These are phyloP conservation scores for Amanita fuliginea DNA, from an alignment of 768 basidiomycete species.

Conservation along the genomic window DNA sequence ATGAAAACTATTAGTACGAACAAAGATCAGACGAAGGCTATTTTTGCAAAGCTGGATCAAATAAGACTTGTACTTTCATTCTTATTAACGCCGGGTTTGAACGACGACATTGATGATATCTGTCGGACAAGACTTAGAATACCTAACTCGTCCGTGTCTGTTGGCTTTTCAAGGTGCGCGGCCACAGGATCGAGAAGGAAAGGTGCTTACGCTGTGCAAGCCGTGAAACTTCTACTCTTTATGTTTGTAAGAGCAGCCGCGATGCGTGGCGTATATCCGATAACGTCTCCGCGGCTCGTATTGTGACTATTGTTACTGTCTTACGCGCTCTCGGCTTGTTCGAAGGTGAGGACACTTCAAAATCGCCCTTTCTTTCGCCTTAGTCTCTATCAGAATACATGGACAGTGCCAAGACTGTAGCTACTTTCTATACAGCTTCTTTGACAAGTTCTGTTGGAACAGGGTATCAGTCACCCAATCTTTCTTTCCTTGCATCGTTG, in stretches of 20 bases:
- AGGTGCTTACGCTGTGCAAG: slow-evolving; percentile 17
- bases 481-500: slow-evolving; percentile 58
- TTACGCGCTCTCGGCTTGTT: slow-evolving; percentile 66
- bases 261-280: slow-evolving; percentile 69
- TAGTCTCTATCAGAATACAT: slow-evolving; percentile 40
- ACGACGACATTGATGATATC: slow-evolving; percentile 57
- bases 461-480: slow-evolving; percentile 53
- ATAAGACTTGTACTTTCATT: slow-evolving; percentile 52
- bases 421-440: slow-evolving; percentile 72
- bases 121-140: slow-evolving; percentile 50
- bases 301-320: slow-evolving; percentile 53
- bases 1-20: slow-evolving; percentile 42
- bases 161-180: slow-evolving; percentile 42
- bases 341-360: slow-evolving; percentile 35
- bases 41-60: slow-evolving; percentile 37
- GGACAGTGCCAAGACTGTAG: slow-evolving; percentile 59
- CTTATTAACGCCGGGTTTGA: slow-evolving; percentile 61
- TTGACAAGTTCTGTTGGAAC: slow-evolving; percentile 51
- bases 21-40: slow-evolving; percentile 26
- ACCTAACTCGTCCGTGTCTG: slow-evolving; percentile 20
- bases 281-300: slow-evolving; percentile 56
- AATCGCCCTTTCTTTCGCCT: not conserved
- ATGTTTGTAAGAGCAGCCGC: slow-evolving; percentile 21
- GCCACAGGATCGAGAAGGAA: not conserved
- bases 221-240: slow-evolving; percentile 28